These are phyloP conservation scores for Rhododendron henanense DNA, from an alignment of 148 eudicot species.

Conservation along the genomic window DNA sequence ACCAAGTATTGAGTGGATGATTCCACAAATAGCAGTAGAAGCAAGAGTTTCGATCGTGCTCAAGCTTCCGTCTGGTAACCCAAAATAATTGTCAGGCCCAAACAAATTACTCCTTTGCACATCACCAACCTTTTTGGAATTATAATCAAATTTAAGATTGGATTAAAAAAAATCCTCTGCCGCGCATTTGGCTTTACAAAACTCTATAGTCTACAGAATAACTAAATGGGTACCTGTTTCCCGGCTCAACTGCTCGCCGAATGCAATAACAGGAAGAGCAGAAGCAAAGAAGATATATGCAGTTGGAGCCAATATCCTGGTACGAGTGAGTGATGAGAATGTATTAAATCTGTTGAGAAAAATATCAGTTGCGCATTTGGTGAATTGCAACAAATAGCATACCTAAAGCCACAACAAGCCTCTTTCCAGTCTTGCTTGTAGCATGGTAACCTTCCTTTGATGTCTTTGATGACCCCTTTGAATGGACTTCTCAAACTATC, in stretches of 20 bases:
- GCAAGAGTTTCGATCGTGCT: slow-evolving; percentile 61
- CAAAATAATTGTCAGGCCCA: slow-evolving; percentile 3
- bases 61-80: slow-evolving; percentile 48
- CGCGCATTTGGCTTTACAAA: not conserved
- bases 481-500: slow-evolving; percentile 4
- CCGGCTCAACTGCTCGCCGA: slow-evolving; percentile 61
- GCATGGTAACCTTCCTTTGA: slow-evolving; percentile 17
- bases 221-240: slow-evolving; percentile 45
- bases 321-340: not conserved
- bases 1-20: slow-evolving; percentile 54
- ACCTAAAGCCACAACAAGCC: slow-evolving; percentile 46
- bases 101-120: not conserved
- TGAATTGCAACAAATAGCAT: not conserved
- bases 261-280: slow-evolving; percentile 76
- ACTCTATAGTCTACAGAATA: not conserved
- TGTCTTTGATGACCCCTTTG: slow-evolving; percentile 11
- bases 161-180: not conserved
- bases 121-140: not conserved
- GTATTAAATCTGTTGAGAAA: not conserved
- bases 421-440: slow-evolving; percentile 21
- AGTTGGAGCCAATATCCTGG: slow-evolving; percentile 63
- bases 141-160: not conserved
- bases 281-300: slow-evolving; percentile 64
- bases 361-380: not conserved
- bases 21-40: slow-evolving; percentile 67